Evolutionary conservation across 2,329 filamentous ascomycete species (phyloP).

Genomic region (Alternaria angustiovoidea): DNA sequence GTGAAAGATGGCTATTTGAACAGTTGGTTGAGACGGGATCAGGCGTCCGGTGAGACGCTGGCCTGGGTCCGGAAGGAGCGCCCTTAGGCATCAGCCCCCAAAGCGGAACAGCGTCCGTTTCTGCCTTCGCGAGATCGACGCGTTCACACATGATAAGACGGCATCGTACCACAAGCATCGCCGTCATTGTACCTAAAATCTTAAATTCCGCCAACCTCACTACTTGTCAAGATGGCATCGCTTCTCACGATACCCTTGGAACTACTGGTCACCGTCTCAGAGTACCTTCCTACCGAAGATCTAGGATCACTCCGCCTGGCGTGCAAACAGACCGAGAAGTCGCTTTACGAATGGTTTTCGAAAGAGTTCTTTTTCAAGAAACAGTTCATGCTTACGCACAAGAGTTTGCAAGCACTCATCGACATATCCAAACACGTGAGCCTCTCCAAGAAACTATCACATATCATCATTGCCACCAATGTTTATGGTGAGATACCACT

Average conservation of each 20-base stretch:
- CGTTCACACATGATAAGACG: conserved; percentile 24
- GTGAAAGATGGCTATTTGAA: conserved; percentile 21
- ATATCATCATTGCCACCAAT: conserved; percentile 61
- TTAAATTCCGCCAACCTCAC: neutral
- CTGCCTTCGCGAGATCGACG: conserved; percentile 27
- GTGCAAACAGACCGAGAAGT: conserved; percentile 63
- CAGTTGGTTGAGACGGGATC: conserved; percentile 4
- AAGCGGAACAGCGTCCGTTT: conserved; percentile 15
- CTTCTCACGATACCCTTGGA: conserved; percentile 62
- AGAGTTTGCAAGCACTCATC: conserved; percentile 63
- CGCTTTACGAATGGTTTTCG: conserved; percentile 64
- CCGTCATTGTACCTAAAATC: neutral
- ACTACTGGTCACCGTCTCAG: conserved; percentile 63
- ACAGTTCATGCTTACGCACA: conserved; percentile 69
- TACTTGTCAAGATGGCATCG: conserved; percentile 25
- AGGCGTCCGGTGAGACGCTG: conserved; percentile 11
- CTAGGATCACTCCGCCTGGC: conserved; percentile 63
- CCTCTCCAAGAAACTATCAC: conserved; percentile 53
- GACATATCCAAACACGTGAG: conserved; percentile 52
- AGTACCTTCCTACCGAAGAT: conserved; percentile 63
- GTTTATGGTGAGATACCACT: conserved; percentile 28
- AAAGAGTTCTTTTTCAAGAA: conserved; percentile 71
- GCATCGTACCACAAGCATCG: neutral
- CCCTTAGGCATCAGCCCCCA: conserved; percentile 24
- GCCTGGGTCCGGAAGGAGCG: conserved; percentile 8